A percentile compares a stretch with the other conserved stretches of the same genome.
Evolutionary conservation across 306 rosid species (phyloP).

Genomic region (Boehmeria nivea): DNA sequence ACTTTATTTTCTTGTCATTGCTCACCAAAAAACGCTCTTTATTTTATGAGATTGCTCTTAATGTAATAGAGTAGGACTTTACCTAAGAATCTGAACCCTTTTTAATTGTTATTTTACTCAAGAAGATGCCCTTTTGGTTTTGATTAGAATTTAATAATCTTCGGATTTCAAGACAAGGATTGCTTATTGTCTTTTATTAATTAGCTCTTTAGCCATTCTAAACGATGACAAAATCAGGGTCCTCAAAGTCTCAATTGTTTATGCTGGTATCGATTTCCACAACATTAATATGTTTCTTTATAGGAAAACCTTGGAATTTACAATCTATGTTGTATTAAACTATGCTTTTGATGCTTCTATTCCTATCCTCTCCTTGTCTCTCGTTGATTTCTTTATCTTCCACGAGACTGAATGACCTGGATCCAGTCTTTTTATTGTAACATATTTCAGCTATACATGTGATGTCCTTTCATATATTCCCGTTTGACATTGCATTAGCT

Average conservation of each 20-base stretch:
- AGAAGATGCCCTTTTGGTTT: slow-evolving; percentile 52
- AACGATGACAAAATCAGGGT: slow-evolving; percentile 46
- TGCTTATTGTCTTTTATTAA: slow-evolving; percentile 34
- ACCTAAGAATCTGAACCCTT: slow-evolving; percentile 23
- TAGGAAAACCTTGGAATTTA: slow-evolving; percentile 37
- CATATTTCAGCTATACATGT: slow-evolving; percentile 26
- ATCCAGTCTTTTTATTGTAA: slow-evolving; percentile 45
- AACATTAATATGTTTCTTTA: slow-evolving; percentile 16
- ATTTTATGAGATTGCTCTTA: slow-evolving; percentile 18
- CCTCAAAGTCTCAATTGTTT: slow-evolving; percentile 27
- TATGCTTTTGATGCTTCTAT: slow-evolving; percentile 71
- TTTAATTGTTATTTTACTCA: slow-evolving; percentile 26
- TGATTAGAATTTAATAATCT: slow-evolving; percentile 22
- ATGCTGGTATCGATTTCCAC: slow-evolving; percentile 18
- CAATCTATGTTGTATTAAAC: no score
- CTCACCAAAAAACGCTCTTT: slow-evolving; percentile 13
- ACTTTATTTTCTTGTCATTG: slow-evolving; percentile 14
- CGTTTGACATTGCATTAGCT: slow-evolving; percentile 18
- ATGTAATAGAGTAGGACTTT: slow-evolving; percentile 23
- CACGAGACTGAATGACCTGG: slow-evolving; percentile 62
- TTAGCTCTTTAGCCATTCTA: no score
- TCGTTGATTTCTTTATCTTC: slow-evolving; percentile 27
- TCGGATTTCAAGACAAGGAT: slow-evolving; percentile 29
- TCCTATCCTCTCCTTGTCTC: slow-evolving; percentile 28
- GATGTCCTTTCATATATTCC: slow-evolving; percentile 36